A percentile compares a stretch with the other conserved stretches of the same genome.
These are phyloP conservation scores for Boletus chippewaensis DNA, from an alignment of 1,284 basidiomycete genomes.

Conservation along the genomic window DNA sequence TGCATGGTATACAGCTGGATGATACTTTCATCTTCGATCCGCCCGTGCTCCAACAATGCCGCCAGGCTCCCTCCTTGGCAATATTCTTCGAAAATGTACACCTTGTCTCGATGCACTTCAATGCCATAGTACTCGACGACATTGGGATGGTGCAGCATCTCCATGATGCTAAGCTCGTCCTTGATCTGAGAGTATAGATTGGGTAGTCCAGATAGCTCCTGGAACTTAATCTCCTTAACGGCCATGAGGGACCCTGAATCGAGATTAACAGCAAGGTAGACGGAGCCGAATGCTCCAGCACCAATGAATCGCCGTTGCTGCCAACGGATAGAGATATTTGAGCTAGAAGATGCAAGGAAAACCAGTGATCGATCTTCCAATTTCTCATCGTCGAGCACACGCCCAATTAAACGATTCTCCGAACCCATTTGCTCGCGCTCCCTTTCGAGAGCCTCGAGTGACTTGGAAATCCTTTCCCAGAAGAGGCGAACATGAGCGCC, in stretches of 20 bases:
- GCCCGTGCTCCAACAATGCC: slow-evolving; percentile 84
- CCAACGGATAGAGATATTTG: slow-evolving; percentile 96
- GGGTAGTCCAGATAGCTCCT: slow-evolving; percentile 81
- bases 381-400: slow-evolving; percentile 87
- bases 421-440: slow-evolving; percentile 53
- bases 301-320: slow-evolving; percentile 98
- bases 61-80: slow-evolving; percentile 95
- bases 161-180: slow-evolving; percentile 98
- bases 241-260: slow-evolving; percentile 98
- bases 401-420: slow-evolving; percentile 75
- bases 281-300: slow-evolving; percentile 93
- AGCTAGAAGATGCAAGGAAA: slow-evolving; percentile 87
- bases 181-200: slow-evolving; percentile 90
- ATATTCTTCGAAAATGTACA: slow-evolving; percentile 99
- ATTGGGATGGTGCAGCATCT: slow-evolving; percentile 96
- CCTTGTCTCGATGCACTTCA: slow-evolving; percentile 97
- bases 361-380: slow-evolving; percentile 87
- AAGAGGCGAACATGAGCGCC: slow-evolving; percentile 65
- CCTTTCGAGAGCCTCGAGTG: slow-evolving; percentile 60
- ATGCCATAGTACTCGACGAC: slow-evolving; percentile 99
- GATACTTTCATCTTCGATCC: slow-evolving; percentile 96
- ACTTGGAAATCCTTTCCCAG: slow-evolving; percentile 62
- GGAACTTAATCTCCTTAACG: slow-evolving; percentile 98
- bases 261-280: slow-evolving; percentile 97
- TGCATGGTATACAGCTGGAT: slow-evolving; percentile 96